Percentiles rank a stretch among this genome's conserved stretches.
phyloP scores from a whole-genome alignment of 176 grass and related monocot genomes.

The Avena atlantica region DNA sequence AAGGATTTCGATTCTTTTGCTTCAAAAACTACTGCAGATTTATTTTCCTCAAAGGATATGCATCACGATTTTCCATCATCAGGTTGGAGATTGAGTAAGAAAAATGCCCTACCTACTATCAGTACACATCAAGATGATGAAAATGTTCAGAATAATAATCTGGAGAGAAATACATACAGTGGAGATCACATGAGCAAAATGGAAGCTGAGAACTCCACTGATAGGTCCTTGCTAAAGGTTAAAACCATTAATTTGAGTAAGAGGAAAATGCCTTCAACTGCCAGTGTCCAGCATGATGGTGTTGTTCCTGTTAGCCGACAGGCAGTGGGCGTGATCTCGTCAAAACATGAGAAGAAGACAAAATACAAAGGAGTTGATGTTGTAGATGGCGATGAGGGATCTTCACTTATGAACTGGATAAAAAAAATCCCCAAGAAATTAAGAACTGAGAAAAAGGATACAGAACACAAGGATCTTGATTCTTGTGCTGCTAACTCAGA shows the following conservation, averaged over 20 bases:
- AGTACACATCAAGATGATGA: conserved; percentile 31
- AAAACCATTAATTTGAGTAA: conserved; percentile 24
- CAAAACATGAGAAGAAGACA: conserved; percentile 43
- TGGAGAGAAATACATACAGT: conserved; percentile 35
- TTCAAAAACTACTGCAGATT: conserved; percentile 38
- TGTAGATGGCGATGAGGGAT: conserved; percentile 58
- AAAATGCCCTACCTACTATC: conserved; percentile 30
- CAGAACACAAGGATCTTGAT: conserved; percentile 45
- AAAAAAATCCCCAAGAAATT: conserved; percentile 63
- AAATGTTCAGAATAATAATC: conserved; percentile 27
- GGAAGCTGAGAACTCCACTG: conserved; percentile 32
- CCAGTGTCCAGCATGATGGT: conserved; percentile 2
- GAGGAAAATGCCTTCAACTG: conserved; percentile 17
- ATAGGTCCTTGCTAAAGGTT: conserved; percentile 35
- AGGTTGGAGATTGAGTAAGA: conserved; percentile 45
- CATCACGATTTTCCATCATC: conserved; percentile 24
- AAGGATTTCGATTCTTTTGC: conserved; percentile 50
- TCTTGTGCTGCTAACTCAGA: conserved; percentile 45
- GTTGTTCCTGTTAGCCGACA: conserved; percentile 25
- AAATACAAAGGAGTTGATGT: conserved; percentile 46
- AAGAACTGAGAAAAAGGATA: conserved; percentile 43
- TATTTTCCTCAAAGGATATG: conserved; percentile 31
- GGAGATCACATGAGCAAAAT: conserved; percentile 22
- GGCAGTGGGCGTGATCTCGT: not conserved
- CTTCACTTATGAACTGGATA: conserved; percentile 70